These are phyloP conservation scores for Dissophora ornata DNA, from an alignment of 192 early-diverging fungal species.

Conservation along the genomic window DNA sequence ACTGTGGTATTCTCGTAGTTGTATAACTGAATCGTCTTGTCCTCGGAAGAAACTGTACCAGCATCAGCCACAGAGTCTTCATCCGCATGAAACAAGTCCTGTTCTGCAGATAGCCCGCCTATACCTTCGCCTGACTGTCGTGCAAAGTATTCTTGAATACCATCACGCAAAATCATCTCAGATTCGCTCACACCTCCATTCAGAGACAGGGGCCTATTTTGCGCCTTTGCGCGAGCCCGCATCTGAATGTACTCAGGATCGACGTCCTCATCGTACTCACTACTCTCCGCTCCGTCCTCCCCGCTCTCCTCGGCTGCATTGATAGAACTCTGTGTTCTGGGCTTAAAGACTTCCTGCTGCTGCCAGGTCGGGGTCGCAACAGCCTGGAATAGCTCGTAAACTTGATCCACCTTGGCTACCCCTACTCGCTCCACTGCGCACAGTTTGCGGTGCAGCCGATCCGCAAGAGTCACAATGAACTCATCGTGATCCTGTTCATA, in stretches of 20 bases:
- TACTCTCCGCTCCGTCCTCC: slow-evolving; percentile 10
- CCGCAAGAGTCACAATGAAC: slow-evolving; percentile 24
- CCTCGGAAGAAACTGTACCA: not conserved
- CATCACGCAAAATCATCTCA: slow-evolving; percentile 30
- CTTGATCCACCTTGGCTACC: slow-evolving; percentile 49
- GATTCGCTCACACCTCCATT: slow-evolving; percentile 15
- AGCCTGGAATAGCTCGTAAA: slow-evolving; percentile 40
- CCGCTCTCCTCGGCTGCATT: slow-evolving; percentile 6
- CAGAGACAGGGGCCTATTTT: not conserved
- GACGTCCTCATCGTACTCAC: slow-evolving; percentile 34
- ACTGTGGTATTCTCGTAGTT: slow-evolving; percentile 31
- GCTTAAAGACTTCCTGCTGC: slow-evolving; percentile 34
- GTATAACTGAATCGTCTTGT: slow-evolving; percentile 40
- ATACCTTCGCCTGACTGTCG: slow-evolving; percentile 40
- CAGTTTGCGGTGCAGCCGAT: slow-evolving; percentile 39
- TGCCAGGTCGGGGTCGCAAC: slow-evolving; percentile 45
- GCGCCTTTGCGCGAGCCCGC: slow-evolving; percentile 17
- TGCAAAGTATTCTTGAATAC: slow-evolving; percentile 46
- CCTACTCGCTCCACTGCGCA: slow-evolving; percentile 51
- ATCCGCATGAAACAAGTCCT: slow-evolving; percentile 12
- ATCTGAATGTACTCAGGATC: slow-evolving; percentile 31
- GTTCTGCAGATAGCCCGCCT: slow-evolving; percentile 31
- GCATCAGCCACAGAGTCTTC: not conserved
- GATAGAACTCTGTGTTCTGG: not conserved
- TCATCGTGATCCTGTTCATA: slow-evolving; percentile 40